phyloP scores from a whole-genome alignment of 371 early-diverging fungal genomes.

The Saksenaea vasiformis region DNA sequence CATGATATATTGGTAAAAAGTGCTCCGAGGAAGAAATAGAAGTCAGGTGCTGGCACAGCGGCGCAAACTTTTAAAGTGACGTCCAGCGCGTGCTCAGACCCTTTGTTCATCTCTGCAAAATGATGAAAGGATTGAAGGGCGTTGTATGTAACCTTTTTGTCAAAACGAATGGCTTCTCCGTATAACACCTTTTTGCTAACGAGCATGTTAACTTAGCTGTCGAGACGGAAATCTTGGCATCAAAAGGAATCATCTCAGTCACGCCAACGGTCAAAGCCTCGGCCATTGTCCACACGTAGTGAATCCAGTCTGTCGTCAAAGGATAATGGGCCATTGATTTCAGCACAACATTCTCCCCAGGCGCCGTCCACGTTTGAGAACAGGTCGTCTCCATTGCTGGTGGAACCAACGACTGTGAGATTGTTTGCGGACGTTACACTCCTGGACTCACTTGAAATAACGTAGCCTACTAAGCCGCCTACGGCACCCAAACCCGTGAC shows the following conservation, averaged over 20 bases:
- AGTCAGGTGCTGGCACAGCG: slow-evolving; percentile 5
- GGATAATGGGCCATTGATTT: not conserved
- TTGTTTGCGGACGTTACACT: not conserved
- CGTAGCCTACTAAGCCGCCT: slow-evolving; percentile 33
- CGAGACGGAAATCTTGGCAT: slow-evolving; percentile 31
- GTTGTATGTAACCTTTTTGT: slow-evolving; percentile 26
- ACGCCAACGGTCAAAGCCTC: slow-evolving; percentile 9
- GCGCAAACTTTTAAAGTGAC: not conserved
- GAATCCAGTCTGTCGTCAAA: not conserved
- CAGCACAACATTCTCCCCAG: not conserved
- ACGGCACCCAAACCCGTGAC: slow-evolving; percentile 69
- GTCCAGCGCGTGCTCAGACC: not conserved
- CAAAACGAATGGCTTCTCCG: not conserved
- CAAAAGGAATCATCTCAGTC: slow-evolving; percentile 21
- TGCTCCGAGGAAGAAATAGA: not conserved
- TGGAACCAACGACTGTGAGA: not conserved
- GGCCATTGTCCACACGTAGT: not conserved
- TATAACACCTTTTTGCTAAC: not conserved
- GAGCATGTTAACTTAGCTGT: slow-evolving; percentile 20
- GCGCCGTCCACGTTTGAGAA: not conserved
- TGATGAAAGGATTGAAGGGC: slow-evolving; percentile 47
- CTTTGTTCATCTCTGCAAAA: slow-evolving; percentile 15
- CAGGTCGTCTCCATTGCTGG: not conserved
- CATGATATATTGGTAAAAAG: not conserved
- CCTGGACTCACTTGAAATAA: not conserved